Conservation (phyloP, 2,329 filamentous ascomycete genomes). For the Cyphellophora europaea region DNA sequence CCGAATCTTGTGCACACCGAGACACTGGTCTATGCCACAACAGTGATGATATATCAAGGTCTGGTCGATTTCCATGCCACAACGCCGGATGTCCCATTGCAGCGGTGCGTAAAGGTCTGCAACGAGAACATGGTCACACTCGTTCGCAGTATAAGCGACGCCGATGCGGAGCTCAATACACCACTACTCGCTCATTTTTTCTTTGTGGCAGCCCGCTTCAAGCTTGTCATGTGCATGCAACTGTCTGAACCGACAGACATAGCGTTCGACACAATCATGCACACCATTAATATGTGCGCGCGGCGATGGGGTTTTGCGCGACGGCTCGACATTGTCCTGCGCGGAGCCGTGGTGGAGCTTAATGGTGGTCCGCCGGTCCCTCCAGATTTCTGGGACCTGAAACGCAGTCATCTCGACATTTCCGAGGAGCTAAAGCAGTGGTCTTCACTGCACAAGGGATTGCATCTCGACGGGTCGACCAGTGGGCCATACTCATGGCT, state of each 20-base stretch:
- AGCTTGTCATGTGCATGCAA: conserved; percentile 12
- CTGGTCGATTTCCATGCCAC: conserved; percentile 9
- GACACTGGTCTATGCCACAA: conserved; percentile 13
- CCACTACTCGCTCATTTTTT: conserved; percentile 13
- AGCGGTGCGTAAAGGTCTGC: conserved; percentile 14
- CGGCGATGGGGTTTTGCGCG: conserved; percentile 17
- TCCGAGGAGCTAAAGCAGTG: conserved; percentile 17
- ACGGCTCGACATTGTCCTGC: conserved; percentile 15
- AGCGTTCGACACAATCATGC: conserved; percentile 18
- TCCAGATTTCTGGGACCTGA: conserved; percentile 9
- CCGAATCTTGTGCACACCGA: conserved; percentile 16
- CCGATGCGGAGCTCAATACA: conserved; percentile 16
- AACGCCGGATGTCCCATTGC: conserved; percentile 8
- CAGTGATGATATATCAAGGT: conserved; percentile 15
- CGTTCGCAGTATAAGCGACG: conserved; percentile 16
- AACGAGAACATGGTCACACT: conserved; percentile 12
- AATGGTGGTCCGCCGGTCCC: conserved; percentile 2
- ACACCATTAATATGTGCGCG: conserved; percentile 19
- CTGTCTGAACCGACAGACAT: conserved; percentile 8
- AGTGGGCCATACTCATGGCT: conserved; percentile 6
- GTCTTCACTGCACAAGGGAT: conserved; percentile 9
- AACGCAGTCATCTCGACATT: conserved; percentile 15
- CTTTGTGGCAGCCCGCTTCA: conserved; percentile 15
- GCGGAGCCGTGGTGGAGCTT: conserved; percentile 16
- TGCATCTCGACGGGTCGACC: conserved; percentile 2